Percentiles rank a stretch among this genome's conserved stretches.
phyloP scores from a whole-genome alignment of 257 asterid species.

The Solanum chaucha region DNA sequence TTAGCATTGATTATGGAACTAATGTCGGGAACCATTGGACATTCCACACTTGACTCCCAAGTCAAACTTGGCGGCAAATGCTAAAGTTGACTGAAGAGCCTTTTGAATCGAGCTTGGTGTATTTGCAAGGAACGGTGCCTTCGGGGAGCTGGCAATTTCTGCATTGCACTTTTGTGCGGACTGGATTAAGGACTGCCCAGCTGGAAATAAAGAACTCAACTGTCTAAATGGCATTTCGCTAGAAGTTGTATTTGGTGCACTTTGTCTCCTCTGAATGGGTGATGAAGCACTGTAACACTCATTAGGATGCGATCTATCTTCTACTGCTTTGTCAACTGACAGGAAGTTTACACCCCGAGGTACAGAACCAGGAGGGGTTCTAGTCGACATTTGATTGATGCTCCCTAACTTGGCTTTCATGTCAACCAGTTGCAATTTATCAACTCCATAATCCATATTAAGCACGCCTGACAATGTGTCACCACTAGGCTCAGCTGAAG shows the following conservation, averaged over 20 bases:
- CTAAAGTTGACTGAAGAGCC: conserved; percentile 61
- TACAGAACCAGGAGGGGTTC: conserved; percentile 5
- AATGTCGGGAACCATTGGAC: conserved; percentile 1
- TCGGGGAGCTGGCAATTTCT: conserved; percentile 18
- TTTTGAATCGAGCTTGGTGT: conserved; percentile 40
- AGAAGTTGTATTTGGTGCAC: conserved; percentile 12
- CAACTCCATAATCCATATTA: conserved; percentile 10
- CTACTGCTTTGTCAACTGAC: conserved; percentile 11
- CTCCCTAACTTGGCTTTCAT: conserved; percentile 2
- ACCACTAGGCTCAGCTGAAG: conserved; percentile 27
- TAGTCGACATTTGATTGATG: background rate
- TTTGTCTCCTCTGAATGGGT: conserved; percentile 10
- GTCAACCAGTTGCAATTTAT: conserved; percentile 17
- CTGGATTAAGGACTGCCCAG: conserved; percentile 13
- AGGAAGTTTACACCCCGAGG: conserved; percentile 26
- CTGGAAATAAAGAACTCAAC: conserved; percentile 11
- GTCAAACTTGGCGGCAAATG: conserved; percentile 70
- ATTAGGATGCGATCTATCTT: conserved; percentile 6
- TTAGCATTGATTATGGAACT: conserved; percentile 3
- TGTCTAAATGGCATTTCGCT: background rate
- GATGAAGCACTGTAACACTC: conserved; percentile 9
- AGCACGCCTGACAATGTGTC: conserved; percentile 21
- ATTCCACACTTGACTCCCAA: conserved; percentile 31
- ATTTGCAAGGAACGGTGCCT: conserved; percentile 25
- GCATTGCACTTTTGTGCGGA: conserved; percentile 13